These are phyloP conservation scores for Acidomyces sp. DNA, from an alignment of 495 filamentous ascomycete genomes.

Conservation along the genomic window DNA sequence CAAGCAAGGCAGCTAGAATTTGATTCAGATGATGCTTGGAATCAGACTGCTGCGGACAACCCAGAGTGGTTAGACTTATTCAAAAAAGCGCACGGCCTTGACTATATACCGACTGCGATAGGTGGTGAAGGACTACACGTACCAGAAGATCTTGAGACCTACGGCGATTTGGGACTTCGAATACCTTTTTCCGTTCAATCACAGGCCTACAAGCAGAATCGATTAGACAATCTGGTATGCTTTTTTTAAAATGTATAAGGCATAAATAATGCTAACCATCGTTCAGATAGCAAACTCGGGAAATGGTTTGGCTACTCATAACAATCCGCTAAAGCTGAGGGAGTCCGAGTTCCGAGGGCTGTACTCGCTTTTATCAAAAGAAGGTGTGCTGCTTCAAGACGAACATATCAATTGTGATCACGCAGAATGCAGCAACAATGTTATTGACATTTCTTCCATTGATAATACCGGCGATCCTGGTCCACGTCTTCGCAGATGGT, in stretches of 20 bases:
- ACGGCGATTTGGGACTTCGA: conserved; percentile 17
- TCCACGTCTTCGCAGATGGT: not conserved
- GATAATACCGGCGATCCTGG: not conserved
- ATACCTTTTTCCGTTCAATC: conserved; percentile 22
- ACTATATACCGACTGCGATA: conserved; percentile 11
- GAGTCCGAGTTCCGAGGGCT: conserved; percentile 1
- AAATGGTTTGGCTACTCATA: no score
- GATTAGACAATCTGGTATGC: no score
- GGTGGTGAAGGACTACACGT: conserved; percentile 10
- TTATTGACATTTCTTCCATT: conserved; percentile 4
- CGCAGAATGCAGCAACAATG: conserved; percentile 4
- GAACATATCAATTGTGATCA: conserved; percentile 6
- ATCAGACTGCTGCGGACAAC: conserved; percentile 33
- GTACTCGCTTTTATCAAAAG: not conserved
- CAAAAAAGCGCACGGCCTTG: conserved; percentile 26
- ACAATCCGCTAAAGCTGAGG: no score
- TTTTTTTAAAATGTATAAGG: no score
- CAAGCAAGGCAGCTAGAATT: conserved; percentile 28
- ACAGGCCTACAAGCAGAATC: conserved; percentile 13
- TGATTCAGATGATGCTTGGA: conserved; percentile 29
- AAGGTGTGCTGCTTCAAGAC: conserved; percentile 5
- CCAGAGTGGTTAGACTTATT: conserved; percentile 32
- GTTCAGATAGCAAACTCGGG: no score
- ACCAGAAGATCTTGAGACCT: conserved; percentile 18
- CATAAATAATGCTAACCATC: no score